Percentiles rank a stretch among this genome's conserved stretches.
phyloP scores from a whole-genome alignment of 140 eudicot genomes.

The Cichorium intybus region DNA sequence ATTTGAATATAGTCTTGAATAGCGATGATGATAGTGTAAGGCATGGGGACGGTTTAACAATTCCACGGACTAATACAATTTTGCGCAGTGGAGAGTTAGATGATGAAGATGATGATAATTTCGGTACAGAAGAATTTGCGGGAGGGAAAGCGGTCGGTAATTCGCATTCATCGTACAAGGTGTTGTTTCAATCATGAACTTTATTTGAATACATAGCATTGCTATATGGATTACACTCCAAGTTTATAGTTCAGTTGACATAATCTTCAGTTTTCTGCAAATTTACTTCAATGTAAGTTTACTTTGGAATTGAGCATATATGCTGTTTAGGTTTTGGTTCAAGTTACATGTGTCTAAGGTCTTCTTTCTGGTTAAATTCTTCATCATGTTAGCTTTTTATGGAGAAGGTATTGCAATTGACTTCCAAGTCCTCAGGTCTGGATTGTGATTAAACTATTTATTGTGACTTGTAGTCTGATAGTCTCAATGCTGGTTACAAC shows the following conservation, averaged over 20 bases:
- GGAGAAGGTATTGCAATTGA: not conserved
- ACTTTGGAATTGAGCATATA: not conserved
- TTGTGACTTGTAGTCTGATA: not conserved
- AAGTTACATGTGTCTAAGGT: not conserved
- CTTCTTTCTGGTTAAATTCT: not conserved
- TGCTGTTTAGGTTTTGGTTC: not conserved
- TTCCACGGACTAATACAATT: conserved; percentile 1
- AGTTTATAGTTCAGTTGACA: not conserved
- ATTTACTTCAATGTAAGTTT: not conserved
- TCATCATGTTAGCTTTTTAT: not conserved
- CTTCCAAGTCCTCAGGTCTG: not conserved
- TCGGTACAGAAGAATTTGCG: conserved; percentile 5
- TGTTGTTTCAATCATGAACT: conserved; percentile 2
- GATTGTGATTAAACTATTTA: not conserved
- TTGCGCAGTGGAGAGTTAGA: conserved; percentile 18
- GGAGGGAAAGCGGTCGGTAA: conserved; percentile 20
- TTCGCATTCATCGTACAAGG: conserved; percentile 25
- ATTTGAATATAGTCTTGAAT: conserved; percentile 55
- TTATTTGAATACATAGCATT: not conserved
- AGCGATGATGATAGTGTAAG: conserved; percentile 27
- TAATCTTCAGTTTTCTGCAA: not conserved
- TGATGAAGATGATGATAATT: conserved; percentile 30
- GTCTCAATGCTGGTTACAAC: not conserved
- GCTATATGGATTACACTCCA: conserved; percentile 1
- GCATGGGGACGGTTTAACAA: conserved; percentile 13